Conservation (phyloP, 2,329 filamentous ascomycete species). For the Verticillium isaacii region DNA sequence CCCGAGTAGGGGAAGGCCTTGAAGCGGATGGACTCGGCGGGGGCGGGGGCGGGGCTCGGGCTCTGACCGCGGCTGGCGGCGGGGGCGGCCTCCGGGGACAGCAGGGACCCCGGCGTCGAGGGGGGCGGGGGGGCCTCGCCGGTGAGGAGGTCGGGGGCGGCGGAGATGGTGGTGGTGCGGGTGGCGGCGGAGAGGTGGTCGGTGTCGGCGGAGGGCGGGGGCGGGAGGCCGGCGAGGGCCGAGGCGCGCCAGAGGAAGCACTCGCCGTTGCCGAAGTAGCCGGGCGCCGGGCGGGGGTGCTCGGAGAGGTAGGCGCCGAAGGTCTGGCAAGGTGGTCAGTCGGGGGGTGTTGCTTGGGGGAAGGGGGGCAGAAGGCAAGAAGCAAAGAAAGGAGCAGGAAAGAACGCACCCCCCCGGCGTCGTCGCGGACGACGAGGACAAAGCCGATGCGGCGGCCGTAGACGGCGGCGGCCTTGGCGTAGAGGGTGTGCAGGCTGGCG, state of each 20-base stretch:
- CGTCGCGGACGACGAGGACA: slow-evolving; percentile 81
- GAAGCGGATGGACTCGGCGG: slow-evolving; percentile 74
- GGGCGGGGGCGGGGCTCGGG: no score
- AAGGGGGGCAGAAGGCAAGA: no score
- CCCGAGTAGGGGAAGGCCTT: slow-evolving; percentile 97
- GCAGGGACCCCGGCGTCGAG: not conserved
- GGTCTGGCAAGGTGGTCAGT: slow-evolving; percentile 38
- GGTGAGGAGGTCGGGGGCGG: slow-evolving; percentile 11
- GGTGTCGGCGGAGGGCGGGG: slow-evolving; percentile 47
- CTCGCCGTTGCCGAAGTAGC: slow-evolving; percentile 94
- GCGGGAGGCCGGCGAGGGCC: slow-evolving; percentile 47
- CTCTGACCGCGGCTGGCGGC: not conserved
- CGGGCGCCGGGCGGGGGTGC: slow-evolving; percentile 70
- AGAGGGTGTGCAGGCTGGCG: slow-evolving; percentile 80
- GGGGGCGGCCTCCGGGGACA: not conserved
- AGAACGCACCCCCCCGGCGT: slow-evolving; percentile 60
- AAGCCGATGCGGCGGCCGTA: slow-evolving; percentile 73
- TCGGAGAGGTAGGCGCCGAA: slow-evolving; percentile 96
- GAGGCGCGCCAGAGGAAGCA: slow-evolving; percentile 71
- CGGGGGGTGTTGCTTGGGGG: not conserved
- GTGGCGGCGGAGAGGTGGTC: slow-evolving; percentile 27
- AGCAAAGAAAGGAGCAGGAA: not conserved
- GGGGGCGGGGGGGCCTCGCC: not conserved
- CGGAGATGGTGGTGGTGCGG: slow-evolving; percentile 36
- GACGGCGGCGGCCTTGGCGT: slow-evolving; percentile 69